These are phyloP conservation scores for Coccomyxa sp. DNA, from an alignment of 139 green algal genomes.

Conservation along the genomic window DNA sequence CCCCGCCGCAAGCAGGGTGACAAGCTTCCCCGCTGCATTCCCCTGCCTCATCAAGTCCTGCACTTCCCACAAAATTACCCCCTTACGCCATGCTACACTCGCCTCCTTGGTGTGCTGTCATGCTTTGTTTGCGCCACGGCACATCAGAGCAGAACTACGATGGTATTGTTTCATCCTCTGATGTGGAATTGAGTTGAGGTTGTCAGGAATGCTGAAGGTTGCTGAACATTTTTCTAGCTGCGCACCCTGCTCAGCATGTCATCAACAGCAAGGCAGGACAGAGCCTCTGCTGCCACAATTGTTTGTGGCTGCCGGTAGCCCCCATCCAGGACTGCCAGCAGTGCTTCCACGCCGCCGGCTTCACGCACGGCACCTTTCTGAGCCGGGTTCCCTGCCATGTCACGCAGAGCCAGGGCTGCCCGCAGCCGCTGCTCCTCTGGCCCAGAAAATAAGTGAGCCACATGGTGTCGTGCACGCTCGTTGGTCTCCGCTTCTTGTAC, in stretches of 20 bases:
- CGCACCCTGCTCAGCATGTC: slow-evolving; percentile 23
- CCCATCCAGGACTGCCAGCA: slow-evolving; percentile 21
- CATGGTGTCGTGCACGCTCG: too few relatives aligned
- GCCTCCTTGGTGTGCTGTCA: too few relatives aligned
- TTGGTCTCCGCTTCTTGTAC: too few relatives aligned
- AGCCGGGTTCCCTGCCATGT: slow-evolving; percentile 16
- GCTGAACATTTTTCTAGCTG: too few relatives aligned
- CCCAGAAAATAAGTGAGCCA: neutral
- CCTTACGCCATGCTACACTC: too few relatives aligned
- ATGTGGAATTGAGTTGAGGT: too few relatives aligned
- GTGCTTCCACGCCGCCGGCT: slow-evolving; percentile 23
- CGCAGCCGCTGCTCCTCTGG: slow-evolving; percentile 22
- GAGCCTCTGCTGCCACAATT: slow-evolving; percentile 13
- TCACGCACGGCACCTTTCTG: slow-evolving; percentile 29
- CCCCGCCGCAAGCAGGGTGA: slow-evolving; percentile 15
- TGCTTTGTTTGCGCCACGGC: too few relatives aligned
- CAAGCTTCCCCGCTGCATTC: slow-evolving; percentile 26
- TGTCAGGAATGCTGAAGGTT: too few relatives aligned
- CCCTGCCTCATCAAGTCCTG: slow-evolving; percentile 22
- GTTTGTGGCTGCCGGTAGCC: slow-evolving; percentile 8
- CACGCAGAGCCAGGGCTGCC: slow-evolving; percentile 24
- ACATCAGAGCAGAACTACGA: too few relatives aligned
- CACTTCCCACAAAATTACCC: neutral
- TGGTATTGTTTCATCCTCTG: too few relatives aligned
- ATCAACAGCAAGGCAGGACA: slow-evolving; percentile 30